Conservation (phyloP, 177 flowering plant genomes). For the Vitis hybrid region DNA sequence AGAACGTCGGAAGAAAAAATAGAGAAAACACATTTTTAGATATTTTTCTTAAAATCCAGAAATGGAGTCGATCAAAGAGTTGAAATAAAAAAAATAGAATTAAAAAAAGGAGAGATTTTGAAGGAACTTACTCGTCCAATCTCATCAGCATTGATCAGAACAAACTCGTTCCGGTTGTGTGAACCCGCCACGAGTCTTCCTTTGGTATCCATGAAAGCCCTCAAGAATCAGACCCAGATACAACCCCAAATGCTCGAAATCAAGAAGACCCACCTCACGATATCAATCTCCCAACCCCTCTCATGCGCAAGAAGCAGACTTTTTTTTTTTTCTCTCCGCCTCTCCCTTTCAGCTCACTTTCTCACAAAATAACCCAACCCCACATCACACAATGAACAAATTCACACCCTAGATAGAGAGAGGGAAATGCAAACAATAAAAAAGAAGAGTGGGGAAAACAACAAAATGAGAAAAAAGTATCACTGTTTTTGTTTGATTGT, state of each 20-base stretch:
- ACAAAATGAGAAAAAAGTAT: too few species aligned
- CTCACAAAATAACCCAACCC: conserved; percentile 15
- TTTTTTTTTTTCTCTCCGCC: conserved; percentile 1
- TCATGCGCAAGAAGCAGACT: conserved; percentile 12
- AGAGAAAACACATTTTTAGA: neutral
- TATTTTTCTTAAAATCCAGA: neutral
- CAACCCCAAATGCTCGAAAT: conserved; percentile 11
- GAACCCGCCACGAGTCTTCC: conserved; percentile 87
- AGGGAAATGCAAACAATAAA: neutral
- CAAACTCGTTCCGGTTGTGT: conserved; percentile 87
- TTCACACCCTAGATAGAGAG: neutral
- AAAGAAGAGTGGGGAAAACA: too few species aligned
- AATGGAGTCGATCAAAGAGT: neutral
- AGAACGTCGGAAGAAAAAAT: neutral
- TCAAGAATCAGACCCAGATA: neutral
- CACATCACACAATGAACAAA: conserved; percentile 11
- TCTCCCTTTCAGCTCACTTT: conserved; percentile 2
- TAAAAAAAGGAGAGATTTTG: neutral
- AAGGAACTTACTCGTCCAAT: conserved; percentile 55
- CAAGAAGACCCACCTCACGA: conserved; percentile 15
- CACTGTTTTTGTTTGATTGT: conserved; percentile 11
- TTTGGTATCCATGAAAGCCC: conserved; percentile 46
- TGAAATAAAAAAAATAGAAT: neutral
- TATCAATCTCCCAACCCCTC: conserved; percentile 15
- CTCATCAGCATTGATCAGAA: conserved; percentile 90